These are phyloP conservation scores for Trypanosoma cruzi DNA, from an alignment of 208 protist genomes.

Conservation along the genomic window DNA sequence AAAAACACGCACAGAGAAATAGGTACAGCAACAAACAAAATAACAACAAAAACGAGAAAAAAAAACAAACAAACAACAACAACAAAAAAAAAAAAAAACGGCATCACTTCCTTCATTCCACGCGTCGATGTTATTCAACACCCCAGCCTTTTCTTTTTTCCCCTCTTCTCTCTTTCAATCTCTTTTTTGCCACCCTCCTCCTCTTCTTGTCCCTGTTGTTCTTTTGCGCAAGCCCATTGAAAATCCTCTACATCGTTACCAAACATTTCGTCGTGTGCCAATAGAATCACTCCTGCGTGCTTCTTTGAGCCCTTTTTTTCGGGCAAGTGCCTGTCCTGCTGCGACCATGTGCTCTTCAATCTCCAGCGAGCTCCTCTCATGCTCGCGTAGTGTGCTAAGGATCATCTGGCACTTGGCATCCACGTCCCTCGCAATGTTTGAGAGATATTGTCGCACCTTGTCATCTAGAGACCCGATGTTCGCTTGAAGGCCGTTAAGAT, in stretches of 20 bases:
- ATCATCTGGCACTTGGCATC: slow-evolving; percentile 68
- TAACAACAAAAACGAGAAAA: neutral
- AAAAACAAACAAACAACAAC: slow-evolving; percentile 6
- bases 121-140: neutral
- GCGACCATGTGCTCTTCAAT: slow-evolving; percentile 80
- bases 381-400: slow-evolving; percentile 60
- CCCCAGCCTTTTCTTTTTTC: neutral
- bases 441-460: slow-evolving; percentile 34
- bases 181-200: neutral
- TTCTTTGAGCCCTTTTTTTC: slow-evolving; percentile 17
- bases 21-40: neutral
- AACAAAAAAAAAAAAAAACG: neutral
- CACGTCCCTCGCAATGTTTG: slow-evolving; percentile 50
- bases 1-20: neutral
- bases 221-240: neutral
- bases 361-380: slow-evolving; percentile 62
- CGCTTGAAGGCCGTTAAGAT: slow-evolving; percentile 35
- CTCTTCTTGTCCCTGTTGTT: neutral
- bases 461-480: slow-evolving; percentile 53
- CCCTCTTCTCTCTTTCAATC: neutral
- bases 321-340: slow-evolving; percentile 70
- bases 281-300: neutral
- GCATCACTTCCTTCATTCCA: neutral
- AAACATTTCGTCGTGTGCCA: slow-evolving; percentile 10
- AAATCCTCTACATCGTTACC: neutral